These are phyloP conservation scores for Neltuma alba DNA, from an alignment of 306 rosid species.

Conservation along the genomic window DNA sequence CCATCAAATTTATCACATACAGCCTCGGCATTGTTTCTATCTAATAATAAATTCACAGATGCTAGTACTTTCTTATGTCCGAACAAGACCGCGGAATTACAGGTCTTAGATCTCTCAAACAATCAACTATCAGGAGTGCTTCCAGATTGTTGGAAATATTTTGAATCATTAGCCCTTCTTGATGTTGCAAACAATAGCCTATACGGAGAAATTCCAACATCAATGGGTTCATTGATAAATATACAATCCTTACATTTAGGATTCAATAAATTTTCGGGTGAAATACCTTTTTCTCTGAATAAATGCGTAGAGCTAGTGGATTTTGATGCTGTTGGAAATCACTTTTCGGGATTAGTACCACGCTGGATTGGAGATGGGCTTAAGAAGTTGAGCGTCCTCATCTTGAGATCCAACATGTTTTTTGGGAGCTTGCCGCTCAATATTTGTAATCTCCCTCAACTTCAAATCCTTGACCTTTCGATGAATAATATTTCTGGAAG, in stretches of 20 bases:
- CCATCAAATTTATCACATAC: background rate
- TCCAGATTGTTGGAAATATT: background rate
- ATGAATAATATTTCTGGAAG: background rate
- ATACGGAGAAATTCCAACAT: background rate
- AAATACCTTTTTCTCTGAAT: background rate
- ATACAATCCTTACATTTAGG: background rate
- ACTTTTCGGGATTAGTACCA: background rate
- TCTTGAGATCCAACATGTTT: background rate
- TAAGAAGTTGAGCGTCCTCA: background rate
- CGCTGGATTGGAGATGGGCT: background rate
- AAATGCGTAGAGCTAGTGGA: background rate
- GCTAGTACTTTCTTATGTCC: background rate
- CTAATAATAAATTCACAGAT: background rate
- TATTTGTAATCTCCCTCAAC: background rate
- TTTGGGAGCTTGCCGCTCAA: background rate
- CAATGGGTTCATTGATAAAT: background rate
- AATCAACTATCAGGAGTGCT: background rate
- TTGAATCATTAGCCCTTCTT: background rate
- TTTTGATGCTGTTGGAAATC: background rate
- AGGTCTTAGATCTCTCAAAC: background rate
- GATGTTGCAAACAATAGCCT: background rate
- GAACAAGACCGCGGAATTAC: fast-evolving
- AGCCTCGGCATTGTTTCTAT: fast-evolving
- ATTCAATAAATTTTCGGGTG: background rate
- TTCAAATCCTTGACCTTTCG: background rate